Base-by-base conservation (phyloP, 2,329 filamentous ascomycete species). In the Sphaerulina musiva region DNA sequence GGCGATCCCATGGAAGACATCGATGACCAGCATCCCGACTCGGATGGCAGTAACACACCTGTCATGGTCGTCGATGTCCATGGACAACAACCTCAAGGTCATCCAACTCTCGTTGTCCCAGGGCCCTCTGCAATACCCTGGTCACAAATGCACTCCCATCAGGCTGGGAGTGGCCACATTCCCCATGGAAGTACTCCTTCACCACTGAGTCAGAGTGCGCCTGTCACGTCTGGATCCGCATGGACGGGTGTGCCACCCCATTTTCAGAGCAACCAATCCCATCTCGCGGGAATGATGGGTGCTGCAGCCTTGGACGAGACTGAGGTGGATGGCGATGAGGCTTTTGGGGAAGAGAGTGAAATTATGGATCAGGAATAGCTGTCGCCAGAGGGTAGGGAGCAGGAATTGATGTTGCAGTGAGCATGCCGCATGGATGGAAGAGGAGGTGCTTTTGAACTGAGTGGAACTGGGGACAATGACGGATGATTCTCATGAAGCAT, bases 341-440 rank as follows among this genome's bases (percentile, higher is more conserved):
- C 72, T 31, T 74, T 74, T 58, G 72, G 72, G 8, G 73, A 75
- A 42, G 73, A 69, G 23, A 76, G 73, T 57, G 74, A 76, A 63
- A 68, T 74, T 54, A 68, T 75, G 68, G 71, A 61, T 31, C 55
- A 59, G n/a, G 58, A 62, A 34, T 58, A 53, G 39, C 49, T 32
- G 48, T 46, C 47, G 39, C 45, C 42, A 26, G 9, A 14, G 2
- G 40, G 14, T 4, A 7, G 11, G 40, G 7, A 5, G 9, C 8
- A n/a, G n/a, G 14, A 8, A 42, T 17, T 10, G 2, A n/a, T 6
- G 4, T 2, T n/a, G 23, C 8, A 3, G 40, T 29, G 26, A 29
- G 26, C 6, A 4, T 4, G 26, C 26, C 26, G 26, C 26, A 29
- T 29, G 4, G 20, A 20, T 20, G 20, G 20, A 20, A 20, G 20